phyloP scores from a whole-genome alignment of 2,329 filamentous ascomycete genomes.

The Neofusicoccum sp. region DNA sequence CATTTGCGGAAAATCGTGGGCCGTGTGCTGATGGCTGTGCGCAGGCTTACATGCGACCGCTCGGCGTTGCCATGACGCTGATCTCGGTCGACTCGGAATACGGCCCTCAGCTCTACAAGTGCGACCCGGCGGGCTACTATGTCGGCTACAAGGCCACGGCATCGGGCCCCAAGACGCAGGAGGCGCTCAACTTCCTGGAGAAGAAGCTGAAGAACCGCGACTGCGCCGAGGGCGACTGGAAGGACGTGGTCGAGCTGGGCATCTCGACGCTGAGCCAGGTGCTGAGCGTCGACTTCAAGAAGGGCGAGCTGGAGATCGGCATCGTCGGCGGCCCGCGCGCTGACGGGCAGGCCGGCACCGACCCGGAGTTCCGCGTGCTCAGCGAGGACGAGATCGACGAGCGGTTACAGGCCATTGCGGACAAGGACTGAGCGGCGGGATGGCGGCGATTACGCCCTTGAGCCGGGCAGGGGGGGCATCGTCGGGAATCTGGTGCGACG shows the following conservation, averaged over 20 bases:
- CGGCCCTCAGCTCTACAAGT: conserved; percentile 96
- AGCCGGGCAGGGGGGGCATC: not conserved
- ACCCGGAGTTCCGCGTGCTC: conserved; percentile 78
- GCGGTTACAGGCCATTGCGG: conserved; percentile 93
- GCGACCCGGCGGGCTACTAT: conserved; percentile 96
- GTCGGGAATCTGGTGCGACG: conserved; percentile 17
- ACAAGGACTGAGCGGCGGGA: conserved; percentile 77
- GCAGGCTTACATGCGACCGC: conserved; percentile 94
- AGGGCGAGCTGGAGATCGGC: conserved; percentile 96
- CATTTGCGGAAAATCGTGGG: not conserved
- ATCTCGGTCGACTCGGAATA: conserved; percentile 73
- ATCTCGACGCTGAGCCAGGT: conserved; percentile 95
- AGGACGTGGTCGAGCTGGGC: conserved; percentile 95
- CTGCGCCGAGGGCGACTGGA: conserved; percentile 84
- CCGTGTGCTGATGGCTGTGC: conserved; percentile 20
- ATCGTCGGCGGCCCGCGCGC: conserved; percentile 85
- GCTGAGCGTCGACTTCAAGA: conserved; percentile 99
- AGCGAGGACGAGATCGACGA: conserved; percentile 99
- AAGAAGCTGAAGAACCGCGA: conserved; percentile 99
- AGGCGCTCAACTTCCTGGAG: conserved; percentile 96
- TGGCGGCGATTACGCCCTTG: not conserved
- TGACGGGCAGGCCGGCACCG: conserved; percentile 80
- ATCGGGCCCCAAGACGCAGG: conserved; percentile 96
- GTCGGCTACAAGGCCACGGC: conserved; percentile 98
- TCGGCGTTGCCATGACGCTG: conserved; percentile 92